Conservation (phyloP, 495 filamentous ascomycete genomes). For the Zalerion maritima region DNA sequence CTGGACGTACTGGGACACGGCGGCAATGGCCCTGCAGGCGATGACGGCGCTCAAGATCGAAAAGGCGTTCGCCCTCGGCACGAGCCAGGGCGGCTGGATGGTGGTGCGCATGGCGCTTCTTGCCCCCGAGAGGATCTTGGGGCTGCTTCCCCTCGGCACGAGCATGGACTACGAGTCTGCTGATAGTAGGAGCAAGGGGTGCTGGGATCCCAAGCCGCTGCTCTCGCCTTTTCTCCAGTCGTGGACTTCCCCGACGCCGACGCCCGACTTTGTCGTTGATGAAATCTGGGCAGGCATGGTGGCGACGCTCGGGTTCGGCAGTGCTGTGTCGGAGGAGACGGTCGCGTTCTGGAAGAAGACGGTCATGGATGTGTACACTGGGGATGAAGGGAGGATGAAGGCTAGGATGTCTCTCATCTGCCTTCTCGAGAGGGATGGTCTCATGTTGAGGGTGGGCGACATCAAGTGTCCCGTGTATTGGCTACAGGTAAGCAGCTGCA, state of each 20-base stretch:
- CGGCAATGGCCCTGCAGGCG: conserved; percentile 30
- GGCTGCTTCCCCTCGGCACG: conserved; percentile 46
- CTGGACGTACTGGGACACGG: conserved; percentile 43
- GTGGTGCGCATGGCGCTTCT: conserved; percentile 43
- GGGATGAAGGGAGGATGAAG: conserved; percentile 41
- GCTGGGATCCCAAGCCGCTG: conserved; percentile 39
- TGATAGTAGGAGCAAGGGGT: conserved; percentile 33
- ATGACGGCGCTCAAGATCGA: conserved; percentile 36
- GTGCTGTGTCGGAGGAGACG: conserved; percentile 21
- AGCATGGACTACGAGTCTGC: conserved; percentile 48
- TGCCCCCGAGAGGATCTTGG: conserved; percentile 43
- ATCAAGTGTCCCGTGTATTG: conserved; percentile 46
- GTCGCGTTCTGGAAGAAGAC: conserved; percentile 36
- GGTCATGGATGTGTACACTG: conserved; percentile 40
- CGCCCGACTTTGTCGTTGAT: conserved; percentile 38
- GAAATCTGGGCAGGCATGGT: conserved; percentile 42
- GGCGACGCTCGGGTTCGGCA: conserved; percentile 40
- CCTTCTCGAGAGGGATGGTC: conserved; percentile 42
- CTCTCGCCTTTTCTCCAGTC: conserved; percentile 26
- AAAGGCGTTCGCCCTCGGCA: conserved; percentile 43
- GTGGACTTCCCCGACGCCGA: conserved; percentile 29
- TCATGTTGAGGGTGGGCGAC: conserved; percentile 38
- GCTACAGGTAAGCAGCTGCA: conserved; percentile 37
- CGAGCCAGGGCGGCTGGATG: conserved; percentile 51
- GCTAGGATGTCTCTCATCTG: conserved; percentile 42